Evolutionary conservation across 805 yeast species (phyloP).

Genomic region (Kodamaea fukazawae): DNA sequence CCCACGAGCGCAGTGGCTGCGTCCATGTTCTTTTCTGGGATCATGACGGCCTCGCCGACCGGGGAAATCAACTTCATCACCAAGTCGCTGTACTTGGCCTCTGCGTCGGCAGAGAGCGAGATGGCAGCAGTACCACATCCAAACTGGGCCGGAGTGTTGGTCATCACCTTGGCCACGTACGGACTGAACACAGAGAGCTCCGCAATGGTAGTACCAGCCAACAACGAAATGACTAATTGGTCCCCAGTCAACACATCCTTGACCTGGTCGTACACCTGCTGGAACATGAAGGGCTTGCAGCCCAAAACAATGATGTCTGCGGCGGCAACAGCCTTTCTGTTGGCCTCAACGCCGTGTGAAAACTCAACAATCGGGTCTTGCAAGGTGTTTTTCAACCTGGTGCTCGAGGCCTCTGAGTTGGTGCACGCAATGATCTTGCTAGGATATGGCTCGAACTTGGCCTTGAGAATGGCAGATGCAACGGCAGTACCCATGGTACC

Average conservation of each 20-base stretch:
- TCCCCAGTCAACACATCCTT: constrained; percentile 46
- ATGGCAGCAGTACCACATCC: constrained; percentile 94
- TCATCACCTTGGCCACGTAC: constrained; percentile 87
- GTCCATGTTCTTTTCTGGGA: constrained; percentile 92
- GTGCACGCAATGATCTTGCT: constrained; percentile 76
- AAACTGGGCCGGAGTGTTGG: constrained; percentile 92
- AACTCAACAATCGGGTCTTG: constrained; percentile 45
- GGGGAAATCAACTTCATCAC: constrained; percentile 56
- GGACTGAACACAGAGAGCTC: constrained; percentile 55
- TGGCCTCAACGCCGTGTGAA: constrained; percentile 42
- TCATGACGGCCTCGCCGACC: constrained; percentile 62
- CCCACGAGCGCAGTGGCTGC: constrained; percentile 95
- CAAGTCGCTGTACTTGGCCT: constrained; percentile 39
- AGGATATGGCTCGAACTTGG: constrained; percentile 56
- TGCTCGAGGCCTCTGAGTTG: constrained; percentile 46
- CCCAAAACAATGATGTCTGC: constrained; percentile 78
- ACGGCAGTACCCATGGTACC: constrained; percentile 97
- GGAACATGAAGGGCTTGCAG: constrained; percentile 82
- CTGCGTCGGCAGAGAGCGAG: constrained; percentile 60
- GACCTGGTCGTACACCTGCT: constrained; percentile 55
- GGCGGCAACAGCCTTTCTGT: constrained; percentile 55
- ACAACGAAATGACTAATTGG: constrained; percentile 67
- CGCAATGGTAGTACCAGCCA: constrained; percentile 89
- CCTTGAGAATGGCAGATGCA: constrained; percentile 66
- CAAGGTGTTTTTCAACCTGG: constrained; percentile 41